Evolutionary conservation across 129 eudicot species (phyloP).

Genomic region (Centrapalus pauciflorus): DNA sequence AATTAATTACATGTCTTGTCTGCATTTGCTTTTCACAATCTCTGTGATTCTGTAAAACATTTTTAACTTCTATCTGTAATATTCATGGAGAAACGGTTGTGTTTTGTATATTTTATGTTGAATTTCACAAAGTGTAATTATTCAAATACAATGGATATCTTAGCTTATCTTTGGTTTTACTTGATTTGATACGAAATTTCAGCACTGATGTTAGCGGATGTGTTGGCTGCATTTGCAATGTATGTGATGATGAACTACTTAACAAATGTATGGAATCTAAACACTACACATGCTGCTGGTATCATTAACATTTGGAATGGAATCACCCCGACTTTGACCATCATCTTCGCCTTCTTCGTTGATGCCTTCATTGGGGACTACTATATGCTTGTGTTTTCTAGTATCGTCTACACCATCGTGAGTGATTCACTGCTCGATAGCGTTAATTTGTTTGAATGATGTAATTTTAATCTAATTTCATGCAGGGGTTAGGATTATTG

Average conservation of each 20-base stretch:
- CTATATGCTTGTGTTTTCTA: constrained; percentile 51
- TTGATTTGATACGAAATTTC: neutral
- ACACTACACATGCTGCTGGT: constrained; percentile 56
- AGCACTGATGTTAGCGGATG: constrained; percentile 47
- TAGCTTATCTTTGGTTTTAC: no score
- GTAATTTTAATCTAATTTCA: no score
- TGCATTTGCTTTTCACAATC: no score
- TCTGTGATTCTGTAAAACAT: no score
- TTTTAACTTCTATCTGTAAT: no score
- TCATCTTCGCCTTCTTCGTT: constrained; percentile 29
- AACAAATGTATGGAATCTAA: constrained; percentile 56
- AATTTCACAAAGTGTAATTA: no score
- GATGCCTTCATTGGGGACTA: constrained; percentile 39
- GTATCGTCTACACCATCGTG: constrained; percentile 35
- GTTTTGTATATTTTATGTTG: no score
- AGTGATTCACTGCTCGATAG: constrained; percentile 18
- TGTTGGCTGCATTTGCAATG: constrained; percentile 43
- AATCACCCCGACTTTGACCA: constrained; percentile 17
- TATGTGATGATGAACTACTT: constrained; percentile 50
- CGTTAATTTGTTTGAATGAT: no score
- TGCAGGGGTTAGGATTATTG: constrained; percentile 62
- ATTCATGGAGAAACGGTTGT: no score
- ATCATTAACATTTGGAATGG: constrained; percentile 56
- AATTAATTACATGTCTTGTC: no score
- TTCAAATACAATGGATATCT: no score